These are phyloP conservation scores for Pisolithus thermaeus DNA, from an alignment of 1,284 basidiomycete genomes.

Conservation along the genomic window DNA sequence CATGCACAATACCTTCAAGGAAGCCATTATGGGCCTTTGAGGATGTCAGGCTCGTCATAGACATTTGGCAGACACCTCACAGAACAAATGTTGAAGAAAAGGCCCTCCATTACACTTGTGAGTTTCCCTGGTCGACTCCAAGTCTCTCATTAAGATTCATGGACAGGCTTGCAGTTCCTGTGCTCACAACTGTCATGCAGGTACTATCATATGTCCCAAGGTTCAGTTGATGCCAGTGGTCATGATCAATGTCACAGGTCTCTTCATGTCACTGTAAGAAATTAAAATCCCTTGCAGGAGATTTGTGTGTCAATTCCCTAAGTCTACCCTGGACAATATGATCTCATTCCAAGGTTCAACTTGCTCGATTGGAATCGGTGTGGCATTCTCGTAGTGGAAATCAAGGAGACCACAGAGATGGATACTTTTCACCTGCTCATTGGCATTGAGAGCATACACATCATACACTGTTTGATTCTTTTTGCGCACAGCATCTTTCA, in stretches of 20 bases:
- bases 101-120: conserved; percentile 20
- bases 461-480: conserved; percentile 90
- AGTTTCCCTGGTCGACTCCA: background rate
- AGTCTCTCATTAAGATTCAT: too few relatives aligned
- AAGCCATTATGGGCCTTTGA: conserved; percentile 75
- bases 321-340: conserved; percentile 37
- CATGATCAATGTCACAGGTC: background rate
- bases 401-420: conserved; percentile 91
- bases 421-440: conserved; percentile 74
- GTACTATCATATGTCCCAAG: background rate
- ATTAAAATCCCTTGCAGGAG: background rate
- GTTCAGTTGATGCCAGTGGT: conserved; percentile 1
- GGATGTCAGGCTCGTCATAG: background rate
- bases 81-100: conserved; percentile 25
- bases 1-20: conserved; percentile 89
- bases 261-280: background rate
- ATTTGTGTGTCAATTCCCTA: conserved; percentile 1
- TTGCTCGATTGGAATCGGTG: conserved; percentile 88
- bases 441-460: conserved; percentile 82
- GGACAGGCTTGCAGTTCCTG: background rate
- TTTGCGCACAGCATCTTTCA: conserved; percentile 95
- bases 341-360: conserved; percentile 99
- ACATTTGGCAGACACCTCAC: background rate
- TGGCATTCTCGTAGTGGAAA: conserved; percentile 76
- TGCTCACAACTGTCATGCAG: background rate